phyloP scores from a whole-genome alignment of 2,329 filamentous ascomycete species.

The Tolypocladium endophyticum region DNA sequence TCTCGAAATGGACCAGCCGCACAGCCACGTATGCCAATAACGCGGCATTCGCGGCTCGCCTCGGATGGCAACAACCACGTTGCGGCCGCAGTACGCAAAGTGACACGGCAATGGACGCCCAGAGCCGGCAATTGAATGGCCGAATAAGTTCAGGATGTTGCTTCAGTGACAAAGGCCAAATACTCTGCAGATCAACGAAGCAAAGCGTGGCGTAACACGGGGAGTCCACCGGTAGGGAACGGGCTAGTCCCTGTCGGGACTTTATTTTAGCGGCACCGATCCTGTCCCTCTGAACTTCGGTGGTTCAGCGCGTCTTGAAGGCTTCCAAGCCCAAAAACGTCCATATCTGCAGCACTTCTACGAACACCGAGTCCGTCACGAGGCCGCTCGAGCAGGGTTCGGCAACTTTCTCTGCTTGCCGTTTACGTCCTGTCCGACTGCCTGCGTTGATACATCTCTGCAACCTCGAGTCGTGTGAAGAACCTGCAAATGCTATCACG shows the following conservation, averaged over 20 bases:
- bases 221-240: not conserved
- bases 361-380: not conserved
- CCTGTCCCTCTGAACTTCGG: not conserved
- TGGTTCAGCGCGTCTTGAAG: not conserved
- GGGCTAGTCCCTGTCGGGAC: constrained; percentile 1
- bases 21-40: not conserved
- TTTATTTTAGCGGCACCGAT: constrained; percentile 11
- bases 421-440: not conserved
- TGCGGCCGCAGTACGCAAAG: no score
- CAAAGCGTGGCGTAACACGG: not conserved
- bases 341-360: not conserved
- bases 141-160: not conserved
- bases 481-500: constrained; percentile 7
- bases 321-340: not conserved
- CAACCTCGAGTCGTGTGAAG: not conserved
- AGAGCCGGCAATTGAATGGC: no score
- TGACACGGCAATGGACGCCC: not conserved
- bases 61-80: not conserved
- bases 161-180: not conserved
- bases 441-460: not conserved
- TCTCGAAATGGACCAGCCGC: not conserved
- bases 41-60: not conserved
- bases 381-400: not conserved
- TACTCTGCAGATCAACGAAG: not conserved
- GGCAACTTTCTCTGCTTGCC: not conserved